Evolutionary conservation across 2,329 filamentous ascomycete species (phyloP).

Genomic region (Ceratocystis huliohia): DNA sequence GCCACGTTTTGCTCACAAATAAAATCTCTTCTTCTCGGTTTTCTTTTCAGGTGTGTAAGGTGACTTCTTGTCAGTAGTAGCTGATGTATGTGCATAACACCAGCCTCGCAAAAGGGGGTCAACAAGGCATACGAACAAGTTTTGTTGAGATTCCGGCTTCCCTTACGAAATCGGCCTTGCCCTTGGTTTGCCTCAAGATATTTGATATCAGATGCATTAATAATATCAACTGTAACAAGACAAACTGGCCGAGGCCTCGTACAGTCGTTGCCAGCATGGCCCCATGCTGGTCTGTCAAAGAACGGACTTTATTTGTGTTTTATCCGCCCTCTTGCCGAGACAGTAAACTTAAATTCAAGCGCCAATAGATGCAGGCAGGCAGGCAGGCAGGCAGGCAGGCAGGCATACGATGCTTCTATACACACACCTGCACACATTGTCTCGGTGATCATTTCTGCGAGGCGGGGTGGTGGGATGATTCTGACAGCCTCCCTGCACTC

Average conservation of each 20-base stretch:
- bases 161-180: background rate
- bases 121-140: slow-evolving; percentile 1
- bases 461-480: background rate
- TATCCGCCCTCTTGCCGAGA: background rate
- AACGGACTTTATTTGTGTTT: background rate
- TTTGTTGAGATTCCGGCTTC: background rate
- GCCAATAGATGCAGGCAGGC: background rate
- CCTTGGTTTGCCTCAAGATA: background rate
- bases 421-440: background rate
- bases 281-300: slow-evolving; percentile 1
- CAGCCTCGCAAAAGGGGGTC: background rate
- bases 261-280: background rate
- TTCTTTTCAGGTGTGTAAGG: background rate
- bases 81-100: background rate
- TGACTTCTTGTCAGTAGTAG: background rate
- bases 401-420: background rate
- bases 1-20: background rate
- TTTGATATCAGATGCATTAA: background rate
- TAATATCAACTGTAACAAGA: background rate
- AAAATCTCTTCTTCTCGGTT: background rate
- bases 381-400: background rate
- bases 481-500: background rate
- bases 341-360: background rate
- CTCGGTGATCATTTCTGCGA: background rate
- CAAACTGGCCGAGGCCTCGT: background rate